These are phyloP conservation scores for Schizonepeta tenuifolia DNA, from an alignment of 257 asterid genomes.

Conservation along the genomic window DNA sequence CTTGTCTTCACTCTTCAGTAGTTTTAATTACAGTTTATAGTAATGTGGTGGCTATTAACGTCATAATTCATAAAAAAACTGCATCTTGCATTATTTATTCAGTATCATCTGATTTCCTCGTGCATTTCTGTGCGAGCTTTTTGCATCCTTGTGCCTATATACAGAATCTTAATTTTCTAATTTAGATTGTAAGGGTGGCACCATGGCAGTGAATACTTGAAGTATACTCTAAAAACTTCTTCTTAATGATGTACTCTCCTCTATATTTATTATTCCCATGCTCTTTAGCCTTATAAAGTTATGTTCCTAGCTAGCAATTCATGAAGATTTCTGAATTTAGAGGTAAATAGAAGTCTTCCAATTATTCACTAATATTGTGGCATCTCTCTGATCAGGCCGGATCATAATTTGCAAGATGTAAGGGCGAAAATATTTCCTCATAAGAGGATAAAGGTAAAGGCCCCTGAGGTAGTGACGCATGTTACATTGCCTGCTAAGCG, in stretches of 20 bases:
- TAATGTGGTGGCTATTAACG: background rate
- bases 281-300: no score
- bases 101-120: background rate
- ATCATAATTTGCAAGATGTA: conserved; percentile 61
- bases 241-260: no score
- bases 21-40: background rate
- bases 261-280: no score
- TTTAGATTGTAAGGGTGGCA: no score
- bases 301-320: background rate
- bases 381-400: conserved; percentile 46
- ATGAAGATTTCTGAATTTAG: conserved; percentile 13
- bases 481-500: conserved; percentile 55
- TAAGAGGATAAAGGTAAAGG: conserved; percentile 51
- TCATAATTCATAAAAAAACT: background rate
- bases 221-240: no score
- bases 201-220: no score
- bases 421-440: conserved; percentile 60
- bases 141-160: background rate
- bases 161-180: no score
- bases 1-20: no score
- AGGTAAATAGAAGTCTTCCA: conserved; percentile 6
- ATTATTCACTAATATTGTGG: conserved; percentile 16
- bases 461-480: conserved; percentile 49
- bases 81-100: background rate
- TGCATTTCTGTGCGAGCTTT: background rate